These are phyloP conservation scores for Carex myosuroides DNA, from an alignment of 176 grass and related monocot genomes.

Conservation along the genomic window DNA sequence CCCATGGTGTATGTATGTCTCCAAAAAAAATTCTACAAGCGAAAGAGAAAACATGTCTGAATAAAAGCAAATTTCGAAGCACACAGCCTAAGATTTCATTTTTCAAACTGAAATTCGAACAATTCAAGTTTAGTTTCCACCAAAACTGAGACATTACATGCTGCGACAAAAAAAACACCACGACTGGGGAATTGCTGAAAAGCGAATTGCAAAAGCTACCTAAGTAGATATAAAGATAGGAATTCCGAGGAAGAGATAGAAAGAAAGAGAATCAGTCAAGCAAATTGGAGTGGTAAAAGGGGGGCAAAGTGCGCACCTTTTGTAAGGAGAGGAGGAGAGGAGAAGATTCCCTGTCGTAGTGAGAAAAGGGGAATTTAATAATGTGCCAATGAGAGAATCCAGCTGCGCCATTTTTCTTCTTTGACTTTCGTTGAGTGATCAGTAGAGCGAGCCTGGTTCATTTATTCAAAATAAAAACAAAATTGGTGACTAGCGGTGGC, in stretches of 20 bases:
- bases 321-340: constrained; percentile 26
- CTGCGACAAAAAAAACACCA: not conserved
- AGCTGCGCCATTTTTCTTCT: not conserved
- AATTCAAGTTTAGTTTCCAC: not conserved
- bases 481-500: not conserved
- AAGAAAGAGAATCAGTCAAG: not conserved
- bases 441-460: not conserved
- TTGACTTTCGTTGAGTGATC: not conserved
- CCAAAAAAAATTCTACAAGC: constrained; percentile 1
- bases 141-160: constrained; percentile 5
- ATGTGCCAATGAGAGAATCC: not conserved
- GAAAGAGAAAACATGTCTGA: not conserved
- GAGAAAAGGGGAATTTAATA: not conserved
- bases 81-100: not conserved
- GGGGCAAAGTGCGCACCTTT: constrained; percentile 20
- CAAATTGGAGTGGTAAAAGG: constrained; percentile 2
- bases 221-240: not conserved
- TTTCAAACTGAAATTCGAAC: not conserved
- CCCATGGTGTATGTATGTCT: constrained; percentile 23
- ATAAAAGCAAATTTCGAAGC: not conserved
- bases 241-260: not conserved
- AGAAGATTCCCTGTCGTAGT: constrained; percentile 16
- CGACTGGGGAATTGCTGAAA: not conserved
- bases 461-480: not conserved
- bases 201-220: not conserved